phyloP scores from a whole-genome alignment of 2,329 filamentous ascomycete genomes.

The Cladophialophora chaetospira region DNA sequence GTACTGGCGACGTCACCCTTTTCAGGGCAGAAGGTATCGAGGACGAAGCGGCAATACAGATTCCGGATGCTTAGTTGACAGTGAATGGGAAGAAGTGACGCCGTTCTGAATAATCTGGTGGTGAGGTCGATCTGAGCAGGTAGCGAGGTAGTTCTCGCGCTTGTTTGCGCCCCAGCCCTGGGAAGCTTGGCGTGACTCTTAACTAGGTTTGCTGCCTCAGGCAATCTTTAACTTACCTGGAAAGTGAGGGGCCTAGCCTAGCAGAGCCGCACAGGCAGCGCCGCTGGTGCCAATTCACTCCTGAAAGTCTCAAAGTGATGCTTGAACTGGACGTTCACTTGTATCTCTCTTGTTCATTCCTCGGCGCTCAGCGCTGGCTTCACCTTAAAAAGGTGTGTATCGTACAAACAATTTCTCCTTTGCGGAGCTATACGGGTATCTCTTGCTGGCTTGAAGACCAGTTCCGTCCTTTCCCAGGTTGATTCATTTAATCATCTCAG shows the following conservation, averaged over 20 bases:
- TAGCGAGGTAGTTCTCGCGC: background rate
- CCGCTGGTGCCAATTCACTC: background rate
- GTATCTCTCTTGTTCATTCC: conserved; percentile 15
- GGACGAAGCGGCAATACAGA: no score
- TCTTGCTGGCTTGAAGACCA: conserved; percentile 1
- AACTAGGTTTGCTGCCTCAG: conserved; percentile 1
- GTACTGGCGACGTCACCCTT: no score
- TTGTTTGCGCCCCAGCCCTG: background rate
- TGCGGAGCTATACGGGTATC: conserved; percentile 23
- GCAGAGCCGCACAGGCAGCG: background rate
- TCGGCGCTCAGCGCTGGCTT: conserved; percentile 26
- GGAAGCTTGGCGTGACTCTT: conserved; percentile 10
- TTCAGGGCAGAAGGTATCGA: no score
- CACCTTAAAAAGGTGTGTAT: conserved; percentile 14
- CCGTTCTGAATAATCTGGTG: no score
- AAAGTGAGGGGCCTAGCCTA: background rate
- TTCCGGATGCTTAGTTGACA: no score
- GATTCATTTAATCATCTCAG: conserved; percentile 2
- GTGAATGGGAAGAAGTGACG: background rate
- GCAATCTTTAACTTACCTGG: no score
- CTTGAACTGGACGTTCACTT: background rate
- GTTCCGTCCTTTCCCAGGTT: background rate
- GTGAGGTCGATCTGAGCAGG: background rate
- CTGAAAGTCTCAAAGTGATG: background rate
- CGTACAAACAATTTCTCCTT: conserved; percentile 25